A percentile compares a stretch with the other conserved stretches of the same genome.
phyloP scores from a whole-genome alignment of 345 rosid species.

The Salix exigua region DNA sequence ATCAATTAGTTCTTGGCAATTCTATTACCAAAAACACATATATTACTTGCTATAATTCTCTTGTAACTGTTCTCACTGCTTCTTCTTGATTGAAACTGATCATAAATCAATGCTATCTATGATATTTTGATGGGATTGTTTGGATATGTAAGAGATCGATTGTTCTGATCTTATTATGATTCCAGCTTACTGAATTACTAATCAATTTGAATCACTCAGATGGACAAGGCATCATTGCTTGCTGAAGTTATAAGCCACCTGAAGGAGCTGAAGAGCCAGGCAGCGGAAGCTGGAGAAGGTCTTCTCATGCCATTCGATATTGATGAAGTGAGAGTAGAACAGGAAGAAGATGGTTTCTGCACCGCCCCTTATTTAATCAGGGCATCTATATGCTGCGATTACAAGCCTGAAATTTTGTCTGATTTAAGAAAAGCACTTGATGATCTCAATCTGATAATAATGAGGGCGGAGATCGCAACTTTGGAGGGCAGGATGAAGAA shows the following conservation, averaged over 20 bases:
- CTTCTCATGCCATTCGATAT: constrained; percentile 47
- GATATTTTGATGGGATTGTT: not conserved
- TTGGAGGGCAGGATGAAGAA: constrained; percentile 47
- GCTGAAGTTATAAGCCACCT: constrained; percentile 52
- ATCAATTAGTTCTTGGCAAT: not conserved
- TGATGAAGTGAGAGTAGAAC: constrained; percentile 54
- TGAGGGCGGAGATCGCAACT: constrained; percentile 49
- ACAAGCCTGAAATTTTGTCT: constrained; percentile 46
- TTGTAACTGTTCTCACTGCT: not conserved
- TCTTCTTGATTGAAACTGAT: not conserved
- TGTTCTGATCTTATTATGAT: not conserved
- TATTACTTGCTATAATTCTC: not conserved
- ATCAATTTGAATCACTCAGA: constrained; percentile 25
- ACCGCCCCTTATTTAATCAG: constrained; percentile 28
- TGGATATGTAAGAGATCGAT: not conserved
- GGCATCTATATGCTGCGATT: constrained; percentile 56
- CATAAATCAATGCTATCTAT: not conserved
- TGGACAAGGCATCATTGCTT: constrained; percentile 78
- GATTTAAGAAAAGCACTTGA: constrained; percentile 48
- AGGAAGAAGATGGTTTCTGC: constrained; percentile 7
- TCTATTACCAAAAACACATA: not conserved
- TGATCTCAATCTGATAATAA: constrained; percentile 40
- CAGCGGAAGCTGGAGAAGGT: constrained; percentile 43
- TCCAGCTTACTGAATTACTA: not conserved
- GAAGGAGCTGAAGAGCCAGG: constrained; percentile 46